Evolutionary conservation across 192 early-diverging fungal species (phyloP).

Genomic region (Backusella mclennaniae): DNA sequence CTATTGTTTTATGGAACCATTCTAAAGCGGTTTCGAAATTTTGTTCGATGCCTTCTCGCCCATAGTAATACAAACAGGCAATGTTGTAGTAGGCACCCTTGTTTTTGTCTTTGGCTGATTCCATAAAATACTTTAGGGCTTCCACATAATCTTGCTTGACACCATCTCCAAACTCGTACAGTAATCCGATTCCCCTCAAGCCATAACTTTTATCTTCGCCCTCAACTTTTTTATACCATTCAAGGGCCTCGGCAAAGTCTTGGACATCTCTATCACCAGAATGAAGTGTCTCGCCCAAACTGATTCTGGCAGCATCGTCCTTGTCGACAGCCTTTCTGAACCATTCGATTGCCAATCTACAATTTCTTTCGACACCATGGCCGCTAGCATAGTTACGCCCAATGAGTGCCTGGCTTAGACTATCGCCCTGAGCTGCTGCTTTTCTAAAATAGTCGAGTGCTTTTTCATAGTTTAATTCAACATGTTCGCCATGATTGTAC

Average conservation of each 20-base stretch:
- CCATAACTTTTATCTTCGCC: neutral
- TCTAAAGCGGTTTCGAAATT: neutral
- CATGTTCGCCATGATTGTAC: neutral
- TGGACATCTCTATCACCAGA: neutral
- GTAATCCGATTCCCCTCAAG: neutral
- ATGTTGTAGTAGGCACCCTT: neutral
- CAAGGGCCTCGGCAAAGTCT: neutral
- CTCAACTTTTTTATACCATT: neutral
- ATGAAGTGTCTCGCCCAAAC: neutral
- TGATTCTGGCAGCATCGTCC: neutral
- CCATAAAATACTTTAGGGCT: neutral
- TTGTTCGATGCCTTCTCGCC: neutral
- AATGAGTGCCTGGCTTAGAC: neutral
- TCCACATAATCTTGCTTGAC: neutral
- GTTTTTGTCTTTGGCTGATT: neutral
- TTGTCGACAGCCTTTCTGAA: neutral
- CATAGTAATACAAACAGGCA: neutral
- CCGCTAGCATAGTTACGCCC: neutral
- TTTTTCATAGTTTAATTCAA: neutral
- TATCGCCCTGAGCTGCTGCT: conserved; percentile 59
- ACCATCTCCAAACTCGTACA: neutral
- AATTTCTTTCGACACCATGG: neutral
- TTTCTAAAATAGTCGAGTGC: conserved; percentile 59
- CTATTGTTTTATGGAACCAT: conserved; percentile 3
- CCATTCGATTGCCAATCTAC: neutral